These are phyloP conservation scores for button mushroom (Agaricus bisporus) DNA, from an alignment of 768 basidiomycete genomes.

Conservation along the genomic window DNA sequence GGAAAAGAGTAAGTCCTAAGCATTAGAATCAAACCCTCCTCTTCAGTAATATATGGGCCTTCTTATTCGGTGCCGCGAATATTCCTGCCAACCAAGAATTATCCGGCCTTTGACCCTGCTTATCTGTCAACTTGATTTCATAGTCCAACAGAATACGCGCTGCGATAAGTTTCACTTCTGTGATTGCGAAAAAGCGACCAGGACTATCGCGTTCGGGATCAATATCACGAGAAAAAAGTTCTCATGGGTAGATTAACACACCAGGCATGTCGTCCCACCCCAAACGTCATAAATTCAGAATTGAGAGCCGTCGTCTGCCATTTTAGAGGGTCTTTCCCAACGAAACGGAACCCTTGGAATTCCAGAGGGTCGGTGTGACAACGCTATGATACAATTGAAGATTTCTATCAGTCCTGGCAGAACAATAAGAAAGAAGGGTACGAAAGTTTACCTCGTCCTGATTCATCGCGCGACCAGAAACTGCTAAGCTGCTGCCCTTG, in stretches of 20 bases:
- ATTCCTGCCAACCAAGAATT: constrained; percentile 10
- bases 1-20: no score
- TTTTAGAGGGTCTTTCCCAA: constrained; percentile 16
- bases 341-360: constrained; percentile 38
- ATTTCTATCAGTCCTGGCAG: neutral
- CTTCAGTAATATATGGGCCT: constrained; percentile 12
- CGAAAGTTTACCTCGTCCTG: constrained; percentile 13
- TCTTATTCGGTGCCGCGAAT: constrained; percentile 14
- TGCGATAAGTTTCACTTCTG: constrained; percentile 37
- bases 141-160: constrained; percentile 36
- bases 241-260: neutral
- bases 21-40: neutral
- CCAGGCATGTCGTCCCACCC: constrained; percentile 28
- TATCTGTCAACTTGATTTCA: constrained; percentile 27
- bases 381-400: neutral
- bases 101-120: neutral
- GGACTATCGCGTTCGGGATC: constrained; percentile 15
- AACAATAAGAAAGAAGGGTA: neutral
- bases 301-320: constrained; percentile 22
- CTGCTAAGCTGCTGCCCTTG: constrained; percentile 26
- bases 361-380: constrained; percentile 24
- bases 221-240: neutral
- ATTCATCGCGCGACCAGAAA: constrained; percentile 21
- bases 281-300: constrained; percentile 25
- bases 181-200: constrained; percentile 38